A percentile compares a stretch with the other conserved stretches of the same genome.
Evolutionary conservation across 805 yeast genomes (phyloP).

Genomic region (Sugiyamaella valdiviana): DNA sequence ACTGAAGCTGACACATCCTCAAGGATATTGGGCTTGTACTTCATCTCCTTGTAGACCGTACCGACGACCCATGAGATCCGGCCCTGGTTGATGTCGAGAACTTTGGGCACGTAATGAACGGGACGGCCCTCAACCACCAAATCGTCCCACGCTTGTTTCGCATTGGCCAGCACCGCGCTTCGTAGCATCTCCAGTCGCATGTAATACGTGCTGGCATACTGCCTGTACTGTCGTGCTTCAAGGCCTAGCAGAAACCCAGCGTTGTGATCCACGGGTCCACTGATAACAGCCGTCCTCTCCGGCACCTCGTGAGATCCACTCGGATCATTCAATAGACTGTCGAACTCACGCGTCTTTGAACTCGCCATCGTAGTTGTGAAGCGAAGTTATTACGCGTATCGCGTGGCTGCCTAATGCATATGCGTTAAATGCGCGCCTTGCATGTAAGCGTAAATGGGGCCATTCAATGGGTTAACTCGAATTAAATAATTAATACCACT

Average conservation of each 20-base stretch:
- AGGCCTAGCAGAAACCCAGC: conserved; percentile 10
- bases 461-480: too few species aligned
- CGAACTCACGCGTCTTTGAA: background rate
- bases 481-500: too few species aligned
- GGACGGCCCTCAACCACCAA: conserved; percentile 38
- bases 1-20: conserved; percentile 59
- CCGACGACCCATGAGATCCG: conserved; percentile 79
- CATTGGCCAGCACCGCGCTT: conserved; percentile 42
- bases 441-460: too few species aligned
- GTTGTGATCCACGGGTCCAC: background rate
- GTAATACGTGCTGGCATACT: conserved; percentile 53
- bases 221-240: conserved; percentile 40
- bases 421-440: too few species aligned
- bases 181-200: conserved; percentile 45
- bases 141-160: conserved; percentile 52
- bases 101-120: conserved; percentile 41
- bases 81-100: conserved; percentile 57
- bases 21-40: conserved; percentile 76
- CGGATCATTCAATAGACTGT: background rate
- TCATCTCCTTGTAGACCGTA: conserved; percentile 77
- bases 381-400: background rate
- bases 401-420: too few species aligned
- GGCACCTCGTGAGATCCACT: background rate
- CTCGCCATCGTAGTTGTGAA: background rate
- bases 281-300: background rate